These are phyloP conservation scores for Symbiodinium pilosum DNA, from an alignment of 73 alveolate genomes.

Conservation along the genomic window DNA sequence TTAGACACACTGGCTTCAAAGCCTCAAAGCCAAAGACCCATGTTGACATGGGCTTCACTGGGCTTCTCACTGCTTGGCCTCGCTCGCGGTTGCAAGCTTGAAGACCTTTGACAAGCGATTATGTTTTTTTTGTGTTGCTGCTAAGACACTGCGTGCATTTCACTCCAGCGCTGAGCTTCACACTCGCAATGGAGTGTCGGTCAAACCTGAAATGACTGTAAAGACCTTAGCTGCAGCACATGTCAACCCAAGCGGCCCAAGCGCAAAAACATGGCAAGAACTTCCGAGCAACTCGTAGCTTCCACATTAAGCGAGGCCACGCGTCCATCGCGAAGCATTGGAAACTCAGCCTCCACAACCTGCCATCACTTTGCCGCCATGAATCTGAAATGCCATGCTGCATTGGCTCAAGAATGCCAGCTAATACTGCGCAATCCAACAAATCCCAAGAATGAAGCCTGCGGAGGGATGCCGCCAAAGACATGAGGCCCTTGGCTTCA, in stretches of 20 bases:
- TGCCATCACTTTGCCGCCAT: no score
- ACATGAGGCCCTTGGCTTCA: slow-evolving; percentile 73
- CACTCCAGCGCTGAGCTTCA: background rate
- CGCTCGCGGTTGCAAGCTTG: slow-evolving; percentile 70
- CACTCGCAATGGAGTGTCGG: background rate
- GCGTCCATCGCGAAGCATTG: slow-evolving; percentile 50
- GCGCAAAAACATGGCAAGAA: no score
- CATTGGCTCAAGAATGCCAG: no score
- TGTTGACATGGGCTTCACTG: no score
- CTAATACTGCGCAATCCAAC: no score
- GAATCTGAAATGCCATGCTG: no score
- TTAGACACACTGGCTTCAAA: no score
- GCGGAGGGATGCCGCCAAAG: slow-evolving; percentile 88
- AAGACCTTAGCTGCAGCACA: background rate
- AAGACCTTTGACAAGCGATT: slow-evolving; percentile 35
- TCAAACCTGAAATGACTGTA: background rate
- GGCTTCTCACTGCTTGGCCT: slow-evolving; percentile 5
- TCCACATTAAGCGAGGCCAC: background rate
- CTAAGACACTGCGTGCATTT: background rate
- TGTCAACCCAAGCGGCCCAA: no score
- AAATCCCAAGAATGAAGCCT: no score
- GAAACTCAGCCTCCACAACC: slow-evolving; percentile 79
- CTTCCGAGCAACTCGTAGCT: no score
- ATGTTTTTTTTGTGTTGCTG: background rate
- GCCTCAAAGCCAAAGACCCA: no score